phyloP scores from a whole-genome alignment of 345 rosid genomes.

The Melastoma malabathricum region DNA sequence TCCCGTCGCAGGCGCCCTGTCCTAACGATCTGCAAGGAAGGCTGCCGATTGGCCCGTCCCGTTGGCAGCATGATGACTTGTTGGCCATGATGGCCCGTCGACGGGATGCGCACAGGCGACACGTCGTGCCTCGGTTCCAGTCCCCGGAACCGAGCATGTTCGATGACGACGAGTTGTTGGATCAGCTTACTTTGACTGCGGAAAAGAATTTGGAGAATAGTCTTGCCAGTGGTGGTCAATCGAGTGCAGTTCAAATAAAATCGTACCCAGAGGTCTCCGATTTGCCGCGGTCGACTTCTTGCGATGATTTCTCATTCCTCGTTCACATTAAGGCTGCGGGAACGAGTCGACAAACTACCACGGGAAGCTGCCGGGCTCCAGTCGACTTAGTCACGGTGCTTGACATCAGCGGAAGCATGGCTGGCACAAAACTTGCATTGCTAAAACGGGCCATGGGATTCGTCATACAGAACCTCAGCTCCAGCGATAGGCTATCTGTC shows the following conservation, averaged over 20 bases:
- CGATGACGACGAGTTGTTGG: slow-evolving; percentile 66
- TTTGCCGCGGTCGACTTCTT: slow-evolving; percentile 29
- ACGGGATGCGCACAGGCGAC: slow-evolving; percentile 36
- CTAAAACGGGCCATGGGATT: slow-evolving; percentile 98
- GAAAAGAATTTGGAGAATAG: slow-evolving; percentile 22
- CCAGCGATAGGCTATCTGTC: slow-evolving; percentile 83
- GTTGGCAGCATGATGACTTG: slow-evolving; percentile 44
- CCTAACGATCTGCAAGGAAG: slow-evolving; percentile 30
- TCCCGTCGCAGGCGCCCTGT: slow-evolving; percentile 64
- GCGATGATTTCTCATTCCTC: slow-evolving; percentile 53
- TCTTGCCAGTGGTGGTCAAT: slow-evolving; percentile 14
- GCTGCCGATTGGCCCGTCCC: slow-evolving; percentile 17
- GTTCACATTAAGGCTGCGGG: slow-evolving; percentile 76
- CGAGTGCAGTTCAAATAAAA: slow-evolving; percentile 39
- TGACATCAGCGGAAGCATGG: slow-evolving; percentile 97
- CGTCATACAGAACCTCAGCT: slow-evolving; percentile 90
- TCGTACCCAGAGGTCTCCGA: slow-evolving; percentile 68
- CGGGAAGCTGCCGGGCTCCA: slow-evolving; percentile 52
- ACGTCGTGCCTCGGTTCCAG: slow-evolving; percentile 37
- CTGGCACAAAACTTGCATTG: slow-evolving; percentile 90
- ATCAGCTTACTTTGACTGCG: slow-evolving; percentile 25
- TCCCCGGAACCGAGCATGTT: slow-evolving; percentile 59
- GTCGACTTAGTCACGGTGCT: slow-evolving; percentile 87
- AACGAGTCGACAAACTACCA: slow-evolving; percentile 15
- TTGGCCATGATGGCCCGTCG: slow-evolving; percentile 39